These are phyloP conservation scores for Cucurbita ficifolia DNA, from an alignment of 306 rosid species.

Conservation along the genomic window DNA sequence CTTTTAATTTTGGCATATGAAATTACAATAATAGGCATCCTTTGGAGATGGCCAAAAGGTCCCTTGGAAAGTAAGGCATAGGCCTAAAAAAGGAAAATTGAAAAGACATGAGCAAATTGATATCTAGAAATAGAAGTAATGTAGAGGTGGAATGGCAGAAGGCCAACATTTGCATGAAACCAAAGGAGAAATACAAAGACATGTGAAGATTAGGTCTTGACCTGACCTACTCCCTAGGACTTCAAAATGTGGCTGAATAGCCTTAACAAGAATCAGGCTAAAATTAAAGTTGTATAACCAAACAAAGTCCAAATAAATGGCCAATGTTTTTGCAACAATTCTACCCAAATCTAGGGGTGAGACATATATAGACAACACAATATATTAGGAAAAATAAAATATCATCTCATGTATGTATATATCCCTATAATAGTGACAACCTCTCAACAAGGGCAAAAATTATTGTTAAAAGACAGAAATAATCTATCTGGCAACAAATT, in stretches of 20 bases:
- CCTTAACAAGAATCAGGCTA: no score
- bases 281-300: neutral
- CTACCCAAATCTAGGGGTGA: neutral
- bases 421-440: slow-evolving; percentile 1
- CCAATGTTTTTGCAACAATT: neutral
- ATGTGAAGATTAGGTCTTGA: neutral
- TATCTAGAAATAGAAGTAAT: neutral
- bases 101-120: neutral
- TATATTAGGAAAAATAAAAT: neutral
- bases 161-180: slow-evolving; percentile 2
- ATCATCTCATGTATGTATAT: neutral
- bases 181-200: neutral
- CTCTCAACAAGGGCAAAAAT: neutral
- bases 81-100: neutral
- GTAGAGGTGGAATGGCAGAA: neutral
- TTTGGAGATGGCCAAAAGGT: neutral
- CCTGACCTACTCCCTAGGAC: neutral
- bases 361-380: neutral
- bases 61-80: neutral
- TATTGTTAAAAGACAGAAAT: neutral
- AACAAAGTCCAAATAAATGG: neutral
- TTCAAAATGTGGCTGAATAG: neutral
- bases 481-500: slow-evolving; percentile 4
- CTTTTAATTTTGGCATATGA: neutral
- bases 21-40: neutral